phyloP scores from a whole-genome alignment of 192 early-diverging fungal species.

The Lunasporangiospora selenospora region DNA sequence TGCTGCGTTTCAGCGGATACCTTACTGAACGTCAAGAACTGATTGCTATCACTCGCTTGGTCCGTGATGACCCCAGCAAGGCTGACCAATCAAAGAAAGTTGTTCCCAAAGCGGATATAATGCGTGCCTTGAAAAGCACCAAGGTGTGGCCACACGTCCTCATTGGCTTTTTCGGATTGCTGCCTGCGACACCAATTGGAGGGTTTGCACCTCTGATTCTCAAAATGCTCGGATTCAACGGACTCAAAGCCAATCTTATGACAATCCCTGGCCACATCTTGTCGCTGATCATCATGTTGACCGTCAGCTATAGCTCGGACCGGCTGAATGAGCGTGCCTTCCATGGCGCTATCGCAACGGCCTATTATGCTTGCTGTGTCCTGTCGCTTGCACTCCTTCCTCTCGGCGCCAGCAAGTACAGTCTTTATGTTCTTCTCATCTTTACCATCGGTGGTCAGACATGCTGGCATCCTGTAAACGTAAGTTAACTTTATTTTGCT shows the following conservation, averaged over 20 bases:
- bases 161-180: constrained; percentile 49
- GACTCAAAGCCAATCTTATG: constrained; percentile 50
- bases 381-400: constrained; percentile 28
- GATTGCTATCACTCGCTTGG: constrained; percentile 65
- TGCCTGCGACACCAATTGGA: constrained; percentile 34
- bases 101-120: constrained; percentile 33
- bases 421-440: constrained; percentile 25
- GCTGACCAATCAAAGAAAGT: constrained; percentile 43
- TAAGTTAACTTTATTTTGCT: too few relatives aligned
- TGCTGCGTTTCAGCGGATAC: constrained; percentile 47
- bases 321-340: constrained; percentile 28
- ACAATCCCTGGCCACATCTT: constrained; percentile 44
- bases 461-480: constrained; percentile 47
- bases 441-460: constrained; percentile 37
- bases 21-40: constrained; percentile 60
- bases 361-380: constrained; percentile 32
- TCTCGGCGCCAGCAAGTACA: constrained; percentile 22
- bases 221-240: constrained; percentile 44
- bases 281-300: constrained; percentile 25
- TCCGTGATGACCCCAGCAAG: constrained; percentile 67
- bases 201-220: constrained; percentile 50
- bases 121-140: constrained; percentile 24
- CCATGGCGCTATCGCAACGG: constrained; percentile 24
- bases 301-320: constrained; percentile 38
- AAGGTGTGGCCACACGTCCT: constrained; percentile 43